These are phyloP conservation scores for Chlorella sp. DNA, from an alignment of 139 green algal species.

Conservation along the genomic window DNA sequence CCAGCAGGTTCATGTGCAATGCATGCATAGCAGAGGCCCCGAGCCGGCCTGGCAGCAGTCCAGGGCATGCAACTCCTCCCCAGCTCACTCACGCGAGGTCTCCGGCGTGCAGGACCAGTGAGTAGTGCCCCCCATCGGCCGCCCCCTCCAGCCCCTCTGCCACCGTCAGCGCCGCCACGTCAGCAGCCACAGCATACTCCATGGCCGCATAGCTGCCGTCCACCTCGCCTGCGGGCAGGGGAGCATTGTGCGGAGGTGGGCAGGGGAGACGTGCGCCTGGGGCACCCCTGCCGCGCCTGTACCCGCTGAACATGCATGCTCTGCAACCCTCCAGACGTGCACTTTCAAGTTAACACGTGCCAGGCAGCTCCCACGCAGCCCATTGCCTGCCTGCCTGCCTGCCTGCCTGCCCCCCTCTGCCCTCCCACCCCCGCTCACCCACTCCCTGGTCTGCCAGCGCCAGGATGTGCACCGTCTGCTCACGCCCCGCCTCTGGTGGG, in stretches of 20 bases:
- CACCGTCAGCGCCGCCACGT: neutral
- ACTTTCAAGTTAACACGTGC: too few species aligned
- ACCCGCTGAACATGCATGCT: too few species aligned
- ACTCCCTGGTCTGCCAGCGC: constrained; percentile 65
- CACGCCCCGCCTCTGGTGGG: constrained; percentile 42
- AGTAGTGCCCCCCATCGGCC: neutral
- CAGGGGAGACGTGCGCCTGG: too few species aligned
- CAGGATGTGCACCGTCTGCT: constrained; percentile 56
- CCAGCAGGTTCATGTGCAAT: neutral
- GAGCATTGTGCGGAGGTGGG: neutral
- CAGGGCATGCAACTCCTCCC: too few species aligned
- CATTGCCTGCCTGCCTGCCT: neutral
- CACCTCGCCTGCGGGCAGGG: neutral
- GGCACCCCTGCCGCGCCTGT: too few species aligned
- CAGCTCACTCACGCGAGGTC: constrained; percentile 45
- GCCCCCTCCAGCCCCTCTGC: neutral
- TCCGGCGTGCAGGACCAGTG: constrained; percentile 68
- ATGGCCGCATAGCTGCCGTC: constrained; percentile 47
- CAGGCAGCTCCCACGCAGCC: too few species aligned
- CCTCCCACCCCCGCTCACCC: constrained; percentile 38
- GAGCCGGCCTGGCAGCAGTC: too few species aligned
- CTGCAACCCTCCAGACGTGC: neutral
- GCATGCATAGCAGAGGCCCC: too few species aligned
- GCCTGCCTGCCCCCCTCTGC: constrained; percentile 22
- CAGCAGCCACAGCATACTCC: constrained; percentile 24